A percentile compares a stretch with the other conserved stretches of the same genome.
These are phyloP conservation scores for Solanum ossicruentum DNA, from an alignment of 257 asterid species.

Conservation along the genomic window DNA sequence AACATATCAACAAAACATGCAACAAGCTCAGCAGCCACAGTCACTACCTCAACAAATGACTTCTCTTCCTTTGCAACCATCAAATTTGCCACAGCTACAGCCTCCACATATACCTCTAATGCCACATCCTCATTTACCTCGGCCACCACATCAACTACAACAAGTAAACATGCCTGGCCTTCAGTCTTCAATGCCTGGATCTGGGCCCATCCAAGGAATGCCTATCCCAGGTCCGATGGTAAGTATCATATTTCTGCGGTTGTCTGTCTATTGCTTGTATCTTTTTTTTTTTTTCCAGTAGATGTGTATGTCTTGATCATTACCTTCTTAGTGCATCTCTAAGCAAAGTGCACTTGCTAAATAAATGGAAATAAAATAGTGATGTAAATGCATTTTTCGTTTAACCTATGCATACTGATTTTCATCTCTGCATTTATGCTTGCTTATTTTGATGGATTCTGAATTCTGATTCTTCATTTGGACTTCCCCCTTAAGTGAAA, in stretches of 20 bases:
- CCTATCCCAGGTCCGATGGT: slow-evolving; percentile 71
- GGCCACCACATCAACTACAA: slow-evolving; percentile 73
- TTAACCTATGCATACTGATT: neutral
- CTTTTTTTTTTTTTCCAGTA: neutral
- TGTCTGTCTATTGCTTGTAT: neutral
- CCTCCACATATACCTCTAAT: slow-evolving; percentile 63
- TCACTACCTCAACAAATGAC: slow-evolving; percentile 47
- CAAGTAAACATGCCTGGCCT: slow-evolving; percentile 40
- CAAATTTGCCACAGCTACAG: slow-evolving; percentile 53
- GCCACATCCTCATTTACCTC: slow-evolving; percentile 66
- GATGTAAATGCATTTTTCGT: neutral
- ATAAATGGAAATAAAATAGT: neutral
- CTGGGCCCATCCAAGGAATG: slow-evolving; percentile 25
- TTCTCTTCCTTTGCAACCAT: slow-evolving; percentile 47
- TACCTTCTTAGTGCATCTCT: neutral
- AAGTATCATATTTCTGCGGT: neutral
- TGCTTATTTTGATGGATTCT: neutral
- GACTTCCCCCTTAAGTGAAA: neutral
- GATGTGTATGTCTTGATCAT: neutral
- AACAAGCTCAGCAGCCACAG: slow-evolving; percentile 55
- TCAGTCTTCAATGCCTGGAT: slow-evolving; percentile 60
- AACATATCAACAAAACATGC: slow-evolving; percentile 68
- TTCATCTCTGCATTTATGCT: neutral
- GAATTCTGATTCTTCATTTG: neutral
- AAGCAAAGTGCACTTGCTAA: neutral